Evolutionary conservation across 1,139 yeast genomes (phyloP), one percentile per base, ranked within the genome.

Genomic region (Suzukiozyma palmioleophila): DNA sequence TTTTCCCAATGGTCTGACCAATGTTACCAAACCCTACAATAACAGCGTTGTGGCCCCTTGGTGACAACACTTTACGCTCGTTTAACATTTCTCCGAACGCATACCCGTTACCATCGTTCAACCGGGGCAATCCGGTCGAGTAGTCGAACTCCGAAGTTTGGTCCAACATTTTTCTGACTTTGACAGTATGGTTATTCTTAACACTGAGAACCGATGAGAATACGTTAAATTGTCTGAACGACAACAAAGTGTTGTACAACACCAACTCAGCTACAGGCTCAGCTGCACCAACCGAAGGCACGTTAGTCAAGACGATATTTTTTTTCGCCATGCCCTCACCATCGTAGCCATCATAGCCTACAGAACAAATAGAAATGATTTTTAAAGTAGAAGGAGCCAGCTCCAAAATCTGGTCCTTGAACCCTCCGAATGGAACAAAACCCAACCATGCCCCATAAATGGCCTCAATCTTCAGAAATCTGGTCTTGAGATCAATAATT

Each of bases 21-120:
- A 87, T 86, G 32, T 77, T 70, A 2, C 96, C 96, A 52, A 86
- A 81, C 0, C 95, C 96, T 2, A 84, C 77, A 33, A 87, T 73
- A 4, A 85, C 80, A 1, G 72, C 90, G 26, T 66, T 63, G 50
- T 81, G 84, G 33, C 79, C 80, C 6, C 63, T 59, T 8, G 89
- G 89, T 12, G 77, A 73, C 26, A 51, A 47, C 41, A 69, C 67
- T 21, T 50, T 56, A 33, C 72, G 53, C 11, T 33, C 14, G 26
- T 33, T 33, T 3, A 37, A 15, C 21, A 14, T 14, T 26, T 33
- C 36, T 14, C 36, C 36, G 25, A 33, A 33, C 9, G 36, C 21
- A 15, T 33, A 33, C 15, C 36, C 36, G 50, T 67, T 48, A 15
- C 18, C 16, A 5, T 43, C 36, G 8, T 50, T 41, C 8, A 59